Evolutionary conservation across 106 monocot genomes (phyloP).

Genomic region (Amphibolis antarctica): DNA sequence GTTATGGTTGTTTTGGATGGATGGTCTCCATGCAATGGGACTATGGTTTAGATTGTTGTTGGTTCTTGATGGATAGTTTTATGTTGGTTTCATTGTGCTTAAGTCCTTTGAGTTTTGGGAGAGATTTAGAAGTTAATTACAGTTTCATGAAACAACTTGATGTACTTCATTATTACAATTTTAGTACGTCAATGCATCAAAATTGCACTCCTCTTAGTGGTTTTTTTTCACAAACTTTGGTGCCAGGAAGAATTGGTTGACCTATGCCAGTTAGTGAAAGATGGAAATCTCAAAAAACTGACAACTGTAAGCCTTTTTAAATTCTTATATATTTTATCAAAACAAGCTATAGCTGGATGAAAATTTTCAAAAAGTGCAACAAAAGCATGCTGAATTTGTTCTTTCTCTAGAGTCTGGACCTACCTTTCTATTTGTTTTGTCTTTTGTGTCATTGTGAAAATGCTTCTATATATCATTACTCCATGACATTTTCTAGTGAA

Average conservation of each 20-base stretch:
- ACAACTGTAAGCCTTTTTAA: conserved; percentile 39
- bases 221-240: not conserved
- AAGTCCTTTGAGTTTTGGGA: too few species aligned
- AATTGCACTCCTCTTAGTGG: too few species aligned
- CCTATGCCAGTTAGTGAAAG: conserved; percentile 38
- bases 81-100: too few species aligned
- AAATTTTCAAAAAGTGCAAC: not conserved
- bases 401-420: not conserved
- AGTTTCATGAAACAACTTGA: too few species aligned
- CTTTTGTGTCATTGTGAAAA: too few species aligned
- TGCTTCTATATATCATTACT: too few species aligned
- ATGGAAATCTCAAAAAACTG: conserved; percentile 44
- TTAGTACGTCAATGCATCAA: not conserved
- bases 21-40: too few species aligned
- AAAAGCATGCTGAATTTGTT: not conserved
- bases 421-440: not conserved
- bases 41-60: too few species aligned
- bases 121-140: too few species aligned
- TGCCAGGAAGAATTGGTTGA: conserved; percentile 67
- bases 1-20: too few species aligned
- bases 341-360: not conserved
- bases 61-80: too few species aligned
- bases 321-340: not conserved
- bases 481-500: too few species aligned
- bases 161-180: not conserved